Percentiles rank a stretch among this genome's conserved stretches.
These are phyloP conservation scores for Ceratobasidium sp. DNA, from an alignment of 1,284 basidiomycete species.

Conservation along the genomic window DNA sequence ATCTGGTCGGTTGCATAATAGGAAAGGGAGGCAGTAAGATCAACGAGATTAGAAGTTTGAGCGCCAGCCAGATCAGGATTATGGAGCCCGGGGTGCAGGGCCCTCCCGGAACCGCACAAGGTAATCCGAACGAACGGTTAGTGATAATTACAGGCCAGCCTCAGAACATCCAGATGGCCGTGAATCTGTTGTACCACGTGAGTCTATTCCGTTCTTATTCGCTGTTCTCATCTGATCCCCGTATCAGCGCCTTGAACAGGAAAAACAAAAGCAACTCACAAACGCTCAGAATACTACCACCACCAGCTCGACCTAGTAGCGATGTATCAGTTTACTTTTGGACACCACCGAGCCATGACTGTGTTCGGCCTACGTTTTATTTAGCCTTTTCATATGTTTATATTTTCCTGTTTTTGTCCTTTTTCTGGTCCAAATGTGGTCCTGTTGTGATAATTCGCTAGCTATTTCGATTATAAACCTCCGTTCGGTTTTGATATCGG, in stretches of 20 bases:
- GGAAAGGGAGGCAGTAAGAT: constrained; percentile 99
- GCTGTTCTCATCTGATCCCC: constrained; percentile 20
- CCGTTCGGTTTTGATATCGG: too few species aligned
- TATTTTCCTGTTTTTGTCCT: too few species aligned
- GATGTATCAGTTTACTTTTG: too few species aligned
- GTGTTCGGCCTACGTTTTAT: too few species aligned
- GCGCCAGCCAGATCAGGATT: constrained; percentile 94
- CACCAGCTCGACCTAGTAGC: constrained; percentile 10
- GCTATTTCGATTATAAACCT: too few species aligned
- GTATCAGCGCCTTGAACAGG: constrained; percentile 78
- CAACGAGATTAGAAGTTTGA: constrained; percentile 96
- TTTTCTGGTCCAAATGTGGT: too few species aligned
- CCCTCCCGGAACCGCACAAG: constrained; percentile 58
- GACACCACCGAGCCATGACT: too few species aligned
- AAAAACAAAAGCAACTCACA: constrained; percentile 74
- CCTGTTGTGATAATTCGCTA: too few species aligned
- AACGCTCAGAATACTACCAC: constrained; percentile 35
- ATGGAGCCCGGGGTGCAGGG: constrained; percentile 92
- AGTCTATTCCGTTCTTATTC: constrained; percentile 8
- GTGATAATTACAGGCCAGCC: constrained; percentile 95
- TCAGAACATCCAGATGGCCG: constrained; percentile 94
- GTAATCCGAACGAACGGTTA: constrained; percentile 80
- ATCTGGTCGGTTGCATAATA: constrained; percentile 97
- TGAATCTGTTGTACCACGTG: constrained; percentile 68
- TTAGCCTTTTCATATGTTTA: too few species aligned